Percentiles rank a stretch among this genome's conserved stretches.
These are phyloP conservation scores for Calycina marina DNA, from an alignment of 2,329 filamentous ascomycete genomes.

Conservation along the genomic window DNA sequence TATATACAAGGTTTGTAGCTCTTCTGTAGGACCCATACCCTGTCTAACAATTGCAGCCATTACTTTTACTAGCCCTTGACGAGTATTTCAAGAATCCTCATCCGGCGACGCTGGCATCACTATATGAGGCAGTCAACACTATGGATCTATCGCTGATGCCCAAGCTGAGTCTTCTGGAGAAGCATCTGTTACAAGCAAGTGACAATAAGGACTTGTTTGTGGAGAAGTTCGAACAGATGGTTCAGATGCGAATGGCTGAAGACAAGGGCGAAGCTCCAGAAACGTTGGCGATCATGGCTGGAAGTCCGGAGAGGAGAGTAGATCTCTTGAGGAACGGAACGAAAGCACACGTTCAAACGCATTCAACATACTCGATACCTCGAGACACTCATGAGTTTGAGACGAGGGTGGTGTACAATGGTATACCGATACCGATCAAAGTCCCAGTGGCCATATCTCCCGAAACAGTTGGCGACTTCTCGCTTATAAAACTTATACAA, in stretches of 20 bases:
- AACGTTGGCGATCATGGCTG: slow-evolving; percentile 30
- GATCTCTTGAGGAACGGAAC: slow-evolving; percentile 39
- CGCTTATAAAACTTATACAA: slow-evolving; percentile 90
- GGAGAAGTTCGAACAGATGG: slow-evolving; percentile 94
- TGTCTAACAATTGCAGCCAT: slow-evolving; percentile 40
- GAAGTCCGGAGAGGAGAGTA: slow-evolving; percentile 27
- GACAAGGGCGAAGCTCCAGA: slow-evolving; percentile 32
- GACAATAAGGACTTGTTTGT: slow-evolving; percentile 94
- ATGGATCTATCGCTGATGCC: slow-evolving; percentile 97
- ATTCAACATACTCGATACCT: slow-evolving; percentile 59
- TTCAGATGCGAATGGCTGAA: slow-evolving; percentile 63
- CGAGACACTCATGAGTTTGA: slow-evolving; percentile 97
- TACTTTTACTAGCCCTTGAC: slow-evolving; percentile 79
- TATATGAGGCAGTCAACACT: slow-evolving; percentile 85
- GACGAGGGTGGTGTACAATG: slow-evolving; percentile 88
- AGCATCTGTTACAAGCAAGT: slow-evolving; percentile 73
- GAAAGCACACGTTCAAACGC: slow-evolving; percentile 42
- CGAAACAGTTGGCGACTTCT: slow-evolving; percentile 96
- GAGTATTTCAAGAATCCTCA: slow-evolving; percentile 93
- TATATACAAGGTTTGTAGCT: slow-evolving; percentile 82
- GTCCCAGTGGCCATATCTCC: slow-evolving; percentile 86
- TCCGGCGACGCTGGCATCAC: slow-evolving; percentile 70
- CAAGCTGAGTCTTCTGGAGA: slow-evolving; percentile 66
- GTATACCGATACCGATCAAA: slow-evolving; percentile 92
- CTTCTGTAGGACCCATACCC: slow-evolving; percentile 4